Evolutionary conservation across 495 filamentous ascomycete genomes (phyloP).

Genomic region (Gamarada debralockiae): DNA sequence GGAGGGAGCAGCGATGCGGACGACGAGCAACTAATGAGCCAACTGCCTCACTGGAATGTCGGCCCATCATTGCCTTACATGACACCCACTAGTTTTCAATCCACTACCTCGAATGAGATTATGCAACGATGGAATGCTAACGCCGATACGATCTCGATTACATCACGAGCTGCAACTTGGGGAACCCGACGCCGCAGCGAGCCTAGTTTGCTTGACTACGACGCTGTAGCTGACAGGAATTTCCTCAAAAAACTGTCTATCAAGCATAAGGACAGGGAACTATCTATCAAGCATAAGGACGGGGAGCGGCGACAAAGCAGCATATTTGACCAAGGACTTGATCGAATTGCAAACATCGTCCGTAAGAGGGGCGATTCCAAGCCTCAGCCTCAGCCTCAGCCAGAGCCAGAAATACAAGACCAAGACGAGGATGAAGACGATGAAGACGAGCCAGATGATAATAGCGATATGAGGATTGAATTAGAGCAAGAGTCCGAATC

Average conservation of each 20-base stretch:
- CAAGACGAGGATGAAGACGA: slow-evolving; percentile 47
- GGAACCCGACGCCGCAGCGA: slow-evolving; percentile 62
- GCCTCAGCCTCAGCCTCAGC: background rate
- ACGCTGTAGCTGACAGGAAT: slow-evolving; percentile 52
- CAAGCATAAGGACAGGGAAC: slow-evolving; percentile 47
- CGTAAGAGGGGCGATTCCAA: slow-evolving; percentile 48
- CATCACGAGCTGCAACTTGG: slow-evolving; percentile 70
- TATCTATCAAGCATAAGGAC: slow-evolving; percentile 47
- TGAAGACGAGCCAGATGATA: slow-evolving; percentile 49
- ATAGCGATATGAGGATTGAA: slow-evolving; percentile 43
- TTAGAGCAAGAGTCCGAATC: slow-evolving; percentile 39
- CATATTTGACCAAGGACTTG: slow-evolving; percentile 34
- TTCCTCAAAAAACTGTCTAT: slow-evolving; percentile 62
- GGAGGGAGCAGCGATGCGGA: slow-evolving; percentile 14
- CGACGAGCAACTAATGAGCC: slow-evolving; percentile 37
- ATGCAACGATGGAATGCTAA: slow-evolving; percentile 44
- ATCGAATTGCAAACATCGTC: slow-evolving; percentile 45
- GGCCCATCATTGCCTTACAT: slow-evolving; percentile 40
- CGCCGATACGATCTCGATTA: slow-evolving; percentile 45
- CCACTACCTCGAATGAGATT: slow-evolving; percentile 47
- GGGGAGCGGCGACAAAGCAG: slow-evolving; percentile 31
- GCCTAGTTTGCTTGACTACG: slow-evolving; percentile 52
- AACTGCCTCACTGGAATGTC: slow-evolving; percentile 43
- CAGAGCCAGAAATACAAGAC: slow-evolving; percentile 21
- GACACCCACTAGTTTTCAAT: slow-evolving; percentile 28